These are phyloP conservation scores for Cucumis variabilis DNA, from an alignment of 331 rosid genomes.

Conservation along the genomic window DNA sequence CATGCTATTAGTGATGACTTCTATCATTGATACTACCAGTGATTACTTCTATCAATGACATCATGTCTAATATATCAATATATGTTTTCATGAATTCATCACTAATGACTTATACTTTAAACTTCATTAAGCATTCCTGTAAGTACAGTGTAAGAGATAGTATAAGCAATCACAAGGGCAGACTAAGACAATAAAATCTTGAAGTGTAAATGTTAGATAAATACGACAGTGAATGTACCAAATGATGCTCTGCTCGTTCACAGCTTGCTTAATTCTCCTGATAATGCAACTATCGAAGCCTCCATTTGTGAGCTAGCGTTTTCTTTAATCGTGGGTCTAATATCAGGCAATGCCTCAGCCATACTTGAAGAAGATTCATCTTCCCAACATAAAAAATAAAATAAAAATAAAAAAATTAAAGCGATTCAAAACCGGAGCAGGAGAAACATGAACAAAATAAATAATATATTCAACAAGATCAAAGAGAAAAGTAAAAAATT, in stretches of 20 bases:
- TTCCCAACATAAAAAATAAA: constrained; percentile 45
- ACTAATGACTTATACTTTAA: too few species aligned
- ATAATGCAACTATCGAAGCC: constrained; percentile 73
- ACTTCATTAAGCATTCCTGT: constrained; percentile 88
- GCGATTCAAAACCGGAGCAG: constrained; percentile 7
- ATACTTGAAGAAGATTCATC: constrained; percentile 65
- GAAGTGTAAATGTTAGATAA: neutral
- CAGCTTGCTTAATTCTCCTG: constrained; percentile 73
- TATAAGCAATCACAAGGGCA: constrained; percentile 15
- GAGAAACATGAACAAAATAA: neutral
- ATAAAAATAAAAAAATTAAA: neutral
- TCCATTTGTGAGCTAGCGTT: constrained; percentile 84
- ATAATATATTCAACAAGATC: too few species aligned
- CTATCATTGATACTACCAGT: too few species aligned
- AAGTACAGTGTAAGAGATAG: constrained; percentile 24
- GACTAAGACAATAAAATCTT: neutral
- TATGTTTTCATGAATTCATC: too few species aligned
- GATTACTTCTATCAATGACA: too few species aligned
- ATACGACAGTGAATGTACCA: constrained; percentile 51
- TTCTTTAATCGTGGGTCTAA: constrained; percentile 78
- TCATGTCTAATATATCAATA: too few species aligned
- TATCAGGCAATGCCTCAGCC: constrained; percentile 60
- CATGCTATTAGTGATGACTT: too few species aligned
- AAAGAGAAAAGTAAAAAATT: neutral
- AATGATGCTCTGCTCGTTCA: constrained; percentile 94